Percentiles rank a stretch among this genome's conserved stretches.
Conservation (phyloP, 176 grass and related monocot species). For the Avena atlantica region DNA sequence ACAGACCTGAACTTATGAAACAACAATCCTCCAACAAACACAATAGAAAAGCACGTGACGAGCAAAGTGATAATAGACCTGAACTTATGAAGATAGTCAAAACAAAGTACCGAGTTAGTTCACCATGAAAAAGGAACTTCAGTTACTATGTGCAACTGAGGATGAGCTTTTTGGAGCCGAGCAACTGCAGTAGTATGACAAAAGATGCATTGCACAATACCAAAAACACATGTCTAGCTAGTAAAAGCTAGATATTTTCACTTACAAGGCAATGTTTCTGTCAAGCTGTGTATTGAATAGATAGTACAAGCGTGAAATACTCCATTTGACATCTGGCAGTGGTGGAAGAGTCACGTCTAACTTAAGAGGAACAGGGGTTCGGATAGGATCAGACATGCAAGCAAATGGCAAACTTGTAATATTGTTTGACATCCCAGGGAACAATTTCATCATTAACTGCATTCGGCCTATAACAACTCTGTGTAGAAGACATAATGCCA, state of each 20-base stretch:
- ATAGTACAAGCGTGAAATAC: constrained; percentile 89
- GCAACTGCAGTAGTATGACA: constrained; percentile 6
- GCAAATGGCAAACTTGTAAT: constrained; percentile 76
- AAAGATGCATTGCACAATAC: constrained; percentile 45
- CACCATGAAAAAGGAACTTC: constrained; percentile 33
- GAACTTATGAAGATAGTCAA: constrained; percentile 33
- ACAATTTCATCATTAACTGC: constrained; percentile 51
- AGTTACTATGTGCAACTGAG: constrained; percentile 28
- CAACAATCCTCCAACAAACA: constrained; percentile 83
- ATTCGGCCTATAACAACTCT: constrained; percentile 54
- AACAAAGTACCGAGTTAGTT: constrained; percentile 38
- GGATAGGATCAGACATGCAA: constrained; percentile 77
- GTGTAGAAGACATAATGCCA: constrained; percentile 62
- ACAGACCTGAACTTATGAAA: constrained; percentile 94
- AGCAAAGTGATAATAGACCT: constrained; percentile 87
- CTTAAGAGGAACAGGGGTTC: constrained; percentile 76
- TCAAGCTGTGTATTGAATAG: constrained; percentile 94
- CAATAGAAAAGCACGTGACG: constrained; percentile 80
- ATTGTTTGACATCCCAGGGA: constrained; percentile 42
- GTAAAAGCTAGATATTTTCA: constrained; percentile 45
- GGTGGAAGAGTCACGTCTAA: constrained; percentile 79
- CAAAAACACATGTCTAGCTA: constrained; percentile 31
- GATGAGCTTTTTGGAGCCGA: neutral
- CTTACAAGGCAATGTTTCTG: constrained; percentile 96
- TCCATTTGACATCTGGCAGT: constrained; percentile 82